Conservation (phyloP, 164 flowering plant species). For the Nelumbo lutea region DNA sequence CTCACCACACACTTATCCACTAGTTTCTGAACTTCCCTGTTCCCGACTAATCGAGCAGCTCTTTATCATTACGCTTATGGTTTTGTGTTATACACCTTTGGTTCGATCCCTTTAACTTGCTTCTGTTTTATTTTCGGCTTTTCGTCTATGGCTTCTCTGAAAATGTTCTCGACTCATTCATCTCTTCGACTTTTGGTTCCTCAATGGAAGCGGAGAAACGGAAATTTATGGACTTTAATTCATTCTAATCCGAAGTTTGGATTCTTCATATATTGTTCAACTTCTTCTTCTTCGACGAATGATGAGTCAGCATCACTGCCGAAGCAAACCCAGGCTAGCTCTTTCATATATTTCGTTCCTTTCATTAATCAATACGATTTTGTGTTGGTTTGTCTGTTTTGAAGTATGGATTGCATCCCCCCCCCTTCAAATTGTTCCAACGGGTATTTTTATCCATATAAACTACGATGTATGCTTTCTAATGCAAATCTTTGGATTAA, state of each 20-base stretch:
- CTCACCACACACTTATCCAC: no score
- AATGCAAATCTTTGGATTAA: no score
- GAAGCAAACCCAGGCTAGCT: conserved; percentile 27
- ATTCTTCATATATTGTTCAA: conserved; percentile 11
- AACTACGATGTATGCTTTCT: no score
- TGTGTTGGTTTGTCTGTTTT: no score
- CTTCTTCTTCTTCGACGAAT: conserved; percentile 18
- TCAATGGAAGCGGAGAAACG: conserved; percentile 15
- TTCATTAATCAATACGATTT: not conserved
- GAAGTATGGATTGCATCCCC: no score
- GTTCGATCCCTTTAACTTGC: not conserved
- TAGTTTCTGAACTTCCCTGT: no score
- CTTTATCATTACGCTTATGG: no score
- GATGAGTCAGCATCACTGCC: conserved; percentile 25
- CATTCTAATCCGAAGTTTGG: conserved; percentile 16
- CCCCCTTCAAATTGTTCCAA: no score
- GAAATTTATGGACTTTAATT: conserved; percentile 19
- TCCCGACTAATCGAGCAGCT: no score
- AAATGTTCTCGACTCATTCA: conserved; percentile 28
- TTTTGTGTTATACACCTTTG: not conserved
- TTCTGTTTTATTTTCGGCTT: not conserved
- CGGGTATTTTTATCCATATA: no score
- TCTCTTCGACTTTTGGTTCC: conserved; percentile 20
- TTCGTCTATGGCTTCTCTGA: not conserved
- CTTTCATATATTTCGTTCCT: not conserved